phyloP scores from a whole-genome alignment of 2,329 filamentous ascomycete species.

The Juglanconis juglandina region DNA sequence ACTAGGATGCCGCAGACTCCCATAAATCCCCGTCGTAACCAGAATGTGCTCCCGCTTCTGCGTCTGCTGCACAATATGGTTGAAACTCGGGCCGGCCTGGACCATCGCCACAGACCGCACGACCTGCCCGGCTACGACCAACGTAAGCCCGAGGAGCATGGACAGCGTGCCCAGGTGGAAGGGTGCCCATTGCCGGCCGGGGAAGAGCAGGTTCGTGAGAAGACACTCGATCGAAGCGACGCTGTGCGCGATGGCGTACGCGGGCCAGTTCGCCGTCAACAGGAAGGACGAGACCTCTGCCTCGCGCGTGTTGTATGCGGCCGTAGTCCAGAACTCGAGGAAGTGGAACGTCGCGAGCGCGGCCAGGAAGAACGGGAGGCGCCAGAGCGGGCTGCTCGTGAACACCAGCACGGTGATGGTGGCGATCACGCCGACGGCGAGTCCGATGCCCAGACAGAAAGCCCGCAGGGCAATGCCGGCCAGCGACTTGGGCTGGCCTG shows the following conservation, averaged over 20 bases:
- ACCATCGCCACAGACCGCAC: conserved; percentile 82
- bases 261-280: conserved; percentile 76
- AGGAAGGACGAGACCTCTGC: conserved; percentile 76
- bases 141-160: conserved; percentile 54
- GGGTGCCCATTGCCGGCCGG: conserved; percentile 44
- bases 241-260: conserved; percentile 79
- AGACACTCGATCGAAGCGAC: conserved; percentile 72
- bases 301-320: conserved; percentile 72
- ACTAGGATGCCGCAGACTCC: conserved; percentile 73
- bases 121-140: conserved; percentile 69
- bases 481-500: conserved; percentile 53
- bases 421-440: conserved; percentile 35
- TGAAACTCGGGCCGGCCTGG: conserved; percentile 87
- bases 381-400: conserved; percentile 52
- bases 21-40: conserved; percentile 81
- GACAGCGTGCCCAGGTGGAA: conserved; percentile 39
- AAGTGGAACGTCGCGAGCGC: conserved; percentile 84
- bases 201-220: conserved; percentile 55
- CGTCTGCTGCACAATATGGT: conserved; percentile 75
- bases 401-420: conserved; percentile 31
- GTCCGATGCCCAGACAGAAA: conserved; percentile 48
- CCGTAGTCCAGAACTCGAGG: conserved; percentile 91
- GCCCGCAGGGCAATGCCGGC: conserved; percentile 57
- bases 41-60: conserved; percentile 68
- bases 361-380: conserved; percentile 62